These are phyloP conservation scores for Clohesyomyces aquaticus DNA, from an alignment of 495 filamentous ascomycete genomes.

Conservation along the genomic window DNA sequence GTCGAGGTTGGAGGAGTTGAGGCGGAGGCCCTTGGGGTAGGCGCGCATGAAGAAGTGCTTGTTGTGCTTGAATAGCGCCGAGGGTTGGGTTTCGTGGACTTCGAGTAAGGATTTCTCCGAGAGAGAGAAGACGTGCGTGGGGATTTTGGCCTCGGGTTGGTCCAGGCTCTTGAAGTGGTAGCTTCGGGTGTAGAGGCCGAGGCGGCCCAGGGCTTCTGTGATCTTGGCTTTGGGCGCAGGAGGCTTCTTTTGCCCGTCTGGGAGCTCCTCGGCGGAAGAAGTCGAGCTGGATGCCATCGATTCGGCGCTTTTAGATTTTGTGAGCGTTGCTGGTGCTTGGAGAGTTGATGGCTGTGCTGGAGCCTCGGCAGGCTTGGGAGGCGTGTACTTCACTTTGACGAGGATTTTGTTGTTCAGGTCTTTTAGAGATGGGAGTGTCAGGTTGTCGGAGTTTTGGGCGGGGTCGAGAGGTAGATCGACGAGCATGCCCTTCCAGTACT, in stretches of 20 bases:
- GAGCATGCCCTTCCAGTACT: conserved; percentile 72
- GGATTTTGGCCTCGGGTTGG: conserved; percentile 68
- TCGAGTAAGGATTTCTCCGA: conserved; percentile 78
- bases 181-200: conserved; percentile 82
- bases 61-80: conserved; percentile 79
- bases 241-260: conserved; percentile 46
- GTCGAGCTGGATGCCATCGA: conserved; percentile 18
- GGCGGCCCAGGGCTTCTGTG: conserved; percentile 68
- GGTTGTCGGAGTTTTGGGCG: conserved; percentile 50
- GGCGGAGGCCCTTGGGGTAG: conserved; percentile 81
- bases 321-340: conserved; percentile 16
- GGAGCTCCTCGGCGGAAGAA: conserved; percentile 21
- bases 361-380: conserved; percentile 48
- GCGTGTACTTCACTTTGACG: conserved; percentile 82
- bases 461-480: conserved; percentile 58
- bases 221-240: conserved; percentile 63
- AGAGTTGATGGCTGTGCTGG: conserved; percentile 35
- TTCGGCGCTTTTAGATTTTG: background rate
- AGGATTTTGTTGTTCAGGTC: conserved; percentile 77
- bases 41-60: conserved; percentile 79
- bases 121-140: conserved; percentile 84
- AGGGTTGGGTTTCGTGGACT: conserved; percentile 63
- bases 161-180: conserved; percentile 76
- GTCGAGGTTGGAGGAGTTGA: conserved; percentile 83
- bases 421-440: conserved; percentile 65